Conservation (phyloP, 2,329 filamentous ascomycete species). For the Lojkania enalia region DNA sequence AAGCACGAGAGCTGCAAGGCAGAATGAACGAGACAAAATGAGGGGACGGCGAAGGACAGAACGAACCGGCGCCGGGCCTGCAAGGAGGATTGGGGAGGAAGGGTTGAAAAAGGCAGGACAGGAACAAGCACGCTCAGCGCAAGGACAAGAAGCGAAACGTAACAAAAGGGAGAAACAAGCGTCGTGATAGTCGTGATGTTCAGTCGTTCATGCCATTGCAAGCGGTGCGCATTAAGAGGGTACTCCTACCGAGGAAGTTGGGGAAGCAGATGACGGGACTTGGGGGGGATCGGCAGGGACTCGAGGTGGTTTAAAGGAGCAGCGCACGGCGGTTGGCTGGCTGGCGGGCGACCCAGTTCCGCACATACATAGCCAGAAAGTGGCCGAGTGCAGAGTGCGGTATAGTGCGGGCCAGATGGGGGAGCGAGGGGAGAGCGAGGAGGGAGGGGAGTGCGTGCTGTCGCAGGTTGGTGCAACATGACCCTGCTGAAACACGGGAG, state of each 20-base stretch:
- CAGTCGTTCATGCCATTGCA: constrained; percentile 32
- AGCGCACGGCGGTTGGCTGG: constrained; percentile 22
- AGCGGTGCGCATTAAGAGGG: constrained; percentile 10
- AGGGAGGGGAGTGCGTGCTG: neutral
- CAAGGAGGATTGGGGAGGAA: constrained; percentile 30
- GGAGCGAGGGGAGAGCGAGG: neutral
- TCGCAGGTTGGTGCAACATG: constrained; percentile 9
- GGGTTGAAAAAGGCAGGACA: constrained; percentile 11
- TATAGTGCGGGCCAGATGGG: too few relatives aligned
- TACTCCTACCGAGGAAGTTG: constrained; percentile 7
- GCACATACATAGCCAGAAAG: too few relatives aligned
- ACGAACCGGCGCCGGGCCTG: constrained; percentile 31
- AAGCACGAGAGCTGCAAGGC: constrained; percentile 30
- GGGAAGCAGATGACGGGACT: constrained; percentile 23
- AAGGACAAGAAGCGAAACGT: constrained; percentile 17
- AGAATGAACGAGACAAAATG: constrained; percentile 28
- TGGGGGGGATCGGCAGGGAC: constrained; percentile 26
- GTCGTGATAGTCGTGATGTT: constrained; percentile 29
- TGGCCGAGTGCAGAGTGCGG: too few relatives aligned
- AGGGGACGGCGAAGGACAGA: constrained; percentile 17
- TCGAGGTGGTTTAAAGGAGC: constrained; percentile 12
- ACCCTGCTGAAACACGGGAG: constrained; percentile 15
- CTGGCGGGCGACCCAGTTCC: constrained; percentile 16
- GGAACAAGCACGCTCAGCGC: constrained; percentile 34
- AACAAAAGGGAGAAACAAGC: constrained; percentile 12